Evolutionary conservation across 2,329 filamentous ascomycete genomes (phyloP), one percentile per base, ranked within the genome.

Genomic region (Ceratocystis papillata): DNA sequence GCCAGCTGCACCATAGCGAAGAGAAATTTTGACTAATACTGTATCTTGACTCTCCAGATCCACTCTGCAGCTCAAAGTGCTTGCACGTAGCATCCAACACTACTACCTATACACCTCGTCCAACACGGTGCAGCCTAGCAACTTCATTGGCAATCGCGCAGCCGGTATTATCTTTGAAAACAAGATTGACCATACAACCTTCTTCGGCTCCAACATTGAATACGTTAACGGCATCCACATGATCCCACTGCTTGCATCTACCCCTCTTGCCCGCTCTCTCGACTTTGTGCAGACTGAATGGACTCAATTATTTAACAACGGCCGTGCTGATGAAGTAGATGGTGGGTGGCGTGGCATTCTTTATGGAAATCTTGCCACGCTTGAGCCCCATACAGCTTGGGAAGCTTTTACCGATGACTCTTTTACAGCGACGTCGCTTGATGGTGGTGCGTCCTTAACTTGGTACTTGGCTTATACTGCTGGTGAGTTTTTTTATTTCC

Each of bases 131-230:
- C 84, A 96, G 71, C 93, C 93, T 0, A 70, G 80, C 0, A 78
- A 86, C n/a, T 96, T 95, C 73, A 85, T 89, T 69, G 83, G 79
- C 53, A 97, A 97, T 79, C 91, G 88, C 75, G 84, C 81, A 46
- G 79, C 80, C 1, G 83, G 84, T 5, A 87, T 87, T 69, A 74
- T 96, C 7, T 97, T 96, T 72, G 93, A 97, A 76, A 96, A 96
- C 79, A 97, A 97, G 77, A 82, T 91, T 65, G 90, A 97, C 74
- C 90, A 96, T 75, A 87, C 88, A 2, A 96, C 93, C 0, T 96
- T 90, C 76, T 96, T 96, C 72, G 89, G 90, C 59, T 74, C 78
- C 63, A 83, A 86, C 67, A 81, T 84, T 12, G 87, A 93, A 75
- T 89, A 84, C 71, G 82, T 95, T 68, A 77, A 83, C 72, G 88